Evolutionary conservation across 208 protist genomes (phyloP), one percentile per base, ranked within the genome.

Genomic region (Acanthamoeba rhysodes): DNA sequence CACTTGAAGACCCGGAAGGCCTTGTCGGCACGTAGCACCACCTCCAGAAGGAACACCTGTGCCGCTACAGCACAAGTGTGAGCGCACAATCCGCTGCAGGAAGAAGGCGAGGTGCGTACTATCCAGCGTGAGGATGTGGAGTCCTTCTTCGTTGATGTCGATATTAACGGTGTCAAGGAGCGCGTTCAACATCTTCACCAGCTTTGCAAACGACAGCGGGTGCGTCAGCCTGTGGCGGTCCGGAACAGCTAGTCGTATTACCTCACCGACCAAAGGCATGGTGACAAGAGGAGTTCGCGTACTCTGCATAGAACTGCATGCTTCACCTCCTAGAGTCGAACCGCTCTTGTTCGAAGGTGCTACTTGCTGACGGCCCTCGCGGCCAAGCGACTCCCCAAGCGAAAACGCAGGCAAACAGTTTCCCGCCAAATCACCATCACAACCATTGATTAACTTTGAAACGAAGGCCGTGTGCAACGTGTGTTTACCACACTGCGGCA

Each of bases 41-140:
- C 80, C 34, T 90, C 80, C 27, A 90, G 80, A 9, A 90, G 80
- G 32, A 90, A 90, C 45, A 90, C 80, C 24, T 90, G 80, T 18
- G 80, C 80, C 9, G 80, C 50, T 62, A n/a, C 45, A 66, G 24
- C 50, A n/a, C 18, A 27, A 57, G 50, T 24, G 78, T 8, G 41
- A 87, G 41, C 55, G n/a, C 34, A 80, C 68, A 76, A 18, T 50
- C 68, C 27, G 34, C 68, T 41, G 68, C 14, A 20, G 68, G 7
- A 76, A 14, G n/a, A 16, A 29, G 64, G 27, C 27, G 68, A 10
- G 22, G 10, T n/a, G 34, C n/a, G 50, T 59, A 90, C 80, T 4
- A n/a, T 90, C 80, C 7, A 90, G 10, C 8, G 80, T 90, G n/a
- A 90, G 80, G 9, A 90, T 45, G 50, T 62, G 2, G 9, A 90